These are phyloP conservation scores for Umbelopsis sp. DNA, from an alignment of 371 early-diverging fungal species.

Conservation along the genomic window DNA sequence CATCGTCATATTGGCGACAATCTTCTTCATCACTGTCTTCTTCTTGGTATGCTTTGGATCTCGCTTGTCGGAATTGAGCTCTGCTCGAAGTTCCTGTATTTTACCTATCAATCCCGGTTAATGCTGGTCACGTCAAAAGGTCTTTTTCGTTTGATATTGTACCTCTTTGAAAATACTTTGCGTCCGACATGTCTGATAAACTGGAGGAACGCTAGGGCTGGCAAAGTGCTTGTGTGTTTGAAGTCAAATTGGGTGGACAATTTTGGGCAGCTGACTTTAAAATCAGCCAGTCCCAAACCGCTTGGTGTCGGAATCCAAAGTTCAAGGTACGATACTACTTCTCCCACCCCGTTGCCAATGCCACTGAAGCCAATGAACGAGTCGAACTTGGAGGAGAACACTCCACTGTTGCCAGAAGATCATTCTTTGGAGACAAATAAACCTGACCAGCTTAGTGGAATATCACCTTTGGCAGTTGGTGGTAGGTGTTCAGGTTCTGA, in stretches of 20 bases:
- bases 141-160: slow-evolving; percentile 69
- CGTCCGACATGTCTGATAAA: slow-evolving; percentile 64
- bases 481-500: background rate
- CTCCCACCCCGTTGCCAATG: background rate
- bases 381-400: background rate
- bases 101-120: slow-evolving; percentile 67
- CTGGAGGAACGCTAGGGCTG: background rate
- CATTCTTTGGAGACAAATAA: background rate
- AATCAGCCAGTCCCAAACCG: background rate
- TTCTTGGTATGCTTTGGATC: slow-evolving; percentile 88
- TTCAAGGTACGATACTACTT: too few species aligned
- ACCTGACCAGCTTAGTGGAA: background rate
- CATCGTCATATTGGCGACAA: slow-evolving; percentile 98
- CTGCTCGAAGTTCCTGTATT: slow-evolving; percentile 92
- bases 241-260: background rate
- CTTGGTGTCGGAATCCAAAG: too few species aligned
- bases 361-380: background rate
- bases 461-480: slow-evolving; percentile 10
- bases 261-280: background rate
- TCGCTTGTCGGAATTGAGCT: slow-evolving; percentile 89
- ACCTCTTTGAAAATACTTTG: slow-evolving; percentile 89
- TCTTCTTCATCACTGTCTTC: slow-evolving; percentile 91
- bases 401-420: background rate
- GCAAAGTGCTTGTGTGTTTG: background rate
- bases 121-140: too few species aligned